Base-by-base conservation (phyloP, 2,329 filamentous ascomycete species). In the Pseudogymnoascus verrucosus region DNA sequence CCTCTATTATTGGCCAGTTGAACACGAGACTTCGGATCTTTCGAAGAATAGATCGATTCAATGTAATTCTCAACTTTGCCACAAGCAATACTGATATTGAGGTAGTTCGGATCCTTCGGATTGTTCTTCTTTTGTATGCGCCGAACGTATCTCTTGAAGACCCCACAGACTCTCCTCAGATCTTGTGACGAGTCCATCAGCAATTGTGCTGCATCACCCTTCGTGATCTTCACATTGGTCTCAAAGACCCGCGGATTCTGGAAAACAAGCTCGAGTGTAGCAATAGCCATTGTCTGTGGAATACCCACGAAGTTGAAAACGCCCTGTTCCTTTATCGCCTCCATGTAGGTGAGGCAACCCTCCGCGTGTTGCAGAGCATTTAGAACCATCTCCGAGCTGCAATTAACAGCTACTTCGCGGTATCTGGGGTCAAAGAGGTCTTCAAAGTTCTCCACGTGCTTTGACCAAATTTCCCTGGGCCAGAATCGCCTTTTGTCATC, bases 221-320 rank as follows among this genome's bases (percentile, higher is more conserved):
- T 98, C 64, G 90, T 93, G 76, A 99, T 97, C 80, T 99, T 99
- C 78, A 99, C 80, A 72, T 97, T 95, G 68, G 84, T 86, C 74
- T 93, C 78, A 74, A 96, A 96, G 64, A 99, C 86, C 65, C 82
- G 82, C 21, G 90, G 89, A 76, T 99, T 99, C 71, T 90, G 89
- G 85, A 98, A 99, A 70, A 93, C 89, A 16, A 91, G 80, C 70
- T 97, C 93, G 44, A 98, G 79, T 0, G 93, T 98, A 7, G 95
- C 93, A 74, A 99, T 97, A 62, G 93, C 95, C 95, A 99, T 99
- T 68, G 87, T 82, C 77, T 99, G 95, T 2, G 95, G 95, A 67
- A 99, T 99, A 64, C 93, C 93, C 59, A 92, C 92, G 76, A 99
- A 99, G 82, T 99, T 99, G 85, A 99, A 99, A 26, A 96, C 91